These are phyloP conservation scores for Trichosporon inkin DNA, from an alignment of 1,284 basidiomycete genomes.

Conservation along the genomic window DNA sequence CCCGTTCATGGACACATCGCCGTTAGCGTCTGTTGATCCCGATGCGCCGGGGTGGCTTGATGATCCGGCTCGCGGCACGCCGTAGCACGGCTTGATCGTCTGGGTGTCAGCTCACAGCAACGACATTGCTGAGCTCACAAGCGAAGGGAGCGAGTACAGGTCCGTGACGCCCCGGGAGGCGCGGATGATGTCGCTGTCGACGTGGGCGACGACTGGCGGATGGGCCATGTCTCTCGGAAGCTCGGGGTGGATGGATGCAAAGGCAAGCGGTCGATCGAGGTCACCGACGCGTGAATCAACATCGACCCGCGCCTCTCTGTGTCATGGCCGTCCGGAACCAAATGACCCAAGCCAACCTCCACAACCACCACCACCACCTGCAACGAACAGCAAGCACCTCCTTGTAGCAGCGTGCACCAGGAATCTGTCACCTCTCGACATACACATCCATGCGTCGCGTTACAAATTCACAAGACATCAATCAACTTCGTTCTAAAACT, in stretches of 20 bases:
- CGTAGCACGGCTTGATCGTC: slow-evolving; percentile 36
- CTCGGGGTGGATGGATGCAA: slow-evolving; percentile 5
- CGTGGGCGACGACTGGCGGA: slow-evolving; percentile 36
- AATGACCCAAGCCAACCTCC: slow-evolving; percentile 1
- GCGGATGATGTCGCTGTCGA: slow-evolving; percentile 38
- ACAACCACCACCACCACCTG: not conserved
- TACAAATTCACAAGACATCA: slow-evolving; percentile 7
- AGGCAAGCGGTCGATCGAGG: not conserved
- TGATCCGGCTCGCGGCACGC: slow-evolving; percentile 27
- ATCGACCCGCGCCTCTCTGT: slow-evolving; percentile 1
- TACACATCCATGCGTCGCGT: slow-evolving; percentile 2
- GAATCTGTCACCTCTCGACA: not conserved
- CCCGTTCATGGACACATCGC: slow-evolving; percentile 18
- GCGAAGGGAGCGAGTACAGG: slow-evolving; percentile 30
- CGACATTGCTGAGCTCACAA: slow-evolving; percentile 27
- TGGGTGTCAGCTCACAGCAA: slow-evolving; percentile 8
- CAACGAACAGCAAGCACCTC: not conserved
- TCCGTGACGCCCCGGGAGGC: slow-evolving; percentile 38
- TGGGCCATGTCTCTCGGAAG: slow-evolving; percentile 11
- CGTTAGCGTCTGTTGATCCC: slow-evolving; percentile 20
- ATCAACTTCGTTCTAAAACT: not conserved
- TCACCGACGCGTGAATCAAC: slow-evolving; percentile 3
- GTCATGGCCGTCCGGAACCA: not conserved
- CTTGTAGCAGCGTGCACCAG: not conserved
- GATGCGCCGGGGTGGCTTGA: slow-evolving; percentile 2